These are phyloP conservation scores for Coprinopsis strossmayeri DNA, from an alignment of 768 basidiomycete genomes.

Conservation along the genomic window DNA sequence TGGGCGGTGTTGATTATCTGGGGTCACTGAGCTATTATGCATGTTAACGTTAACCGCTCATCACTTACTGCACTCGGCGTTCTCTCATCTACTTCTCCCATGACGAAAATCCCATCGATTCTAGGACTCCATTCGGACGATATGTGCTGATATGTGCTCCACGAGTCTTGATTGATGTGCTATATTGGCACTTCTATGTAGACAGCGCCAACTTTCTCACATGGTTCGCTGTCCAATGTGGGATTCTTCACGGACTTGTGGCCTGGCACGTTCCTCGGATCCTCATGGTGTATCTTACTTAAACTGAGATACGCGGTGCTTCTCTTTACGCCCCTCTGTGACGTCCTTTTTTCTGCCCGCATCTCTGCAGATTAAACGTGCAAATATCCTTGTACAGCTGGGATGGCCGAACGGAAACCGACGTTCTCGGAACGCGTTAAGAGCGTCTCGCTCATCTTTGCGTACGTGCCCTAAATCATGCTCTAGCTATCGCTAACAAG, in stretches of 20 bases:
- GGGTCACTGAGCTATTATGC: too few relatives aligned
- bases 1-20: too few relatives aligned
- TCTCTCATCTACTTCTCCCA: too few relatives aligned
- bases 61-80: too few relatives aligned
- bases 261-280: neutral
- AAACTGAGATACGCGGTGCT: too few relatives aligned
- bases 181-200: too few relatives aligned
- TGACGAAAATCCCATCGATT: neutral
- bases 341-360: neutral
- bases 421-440: conserved; percentile 30
- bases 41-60: too few relatives aligned
- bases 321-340: neutral
- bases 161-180: too few relatives aligned
- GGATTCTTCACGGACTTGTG: too few relatives aligned
- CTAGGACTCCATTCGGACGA: neutral
- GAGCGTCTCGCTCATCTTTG: conserved; percentile 79
- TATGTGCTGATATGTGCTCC: neutral
- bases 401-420: neutral
- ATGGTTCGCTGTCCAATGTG: neutral
- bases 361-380: neutral
- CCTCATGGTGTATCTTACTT: too few relatives aligned
- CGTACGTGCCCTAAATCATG: conserved; percentile 38
- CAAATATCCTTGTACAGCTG: neutral
- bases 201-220: too few relatives aligned
- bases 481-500: neutral